Conservation (phyloP, 768 basidiomycete species). For the Leucocoprinus leucothites region DNA sequence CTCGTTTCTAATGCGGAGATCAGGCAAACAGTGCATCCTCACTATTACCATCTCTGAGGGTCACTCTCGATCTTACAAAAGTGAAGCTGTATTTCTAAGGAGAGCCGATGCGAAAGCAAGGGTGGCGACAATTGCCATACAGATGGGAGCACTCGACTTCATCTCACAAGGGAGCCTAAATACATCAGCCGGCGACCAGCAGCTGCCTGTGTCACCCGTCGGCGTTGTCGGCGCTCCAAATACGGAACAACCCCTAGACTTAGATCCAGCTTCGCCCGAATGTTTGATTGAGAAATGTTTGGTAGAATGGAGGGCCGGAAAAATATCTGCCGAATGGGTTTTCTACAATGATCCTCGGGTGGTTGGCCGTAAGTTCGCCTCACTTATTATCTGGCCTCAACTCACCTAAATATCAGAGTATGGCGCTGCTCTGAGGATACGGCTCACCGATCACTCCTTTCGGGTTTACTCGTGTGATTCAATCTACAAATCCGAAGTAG, state of each 20-base stretch:
- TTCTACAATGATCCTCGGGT: slow-evolving; percentile 43
- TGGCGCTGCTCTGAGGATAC: slow-evolving; percentile 58
- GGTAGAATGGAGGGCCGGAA: slow-evolving; percentile 47
- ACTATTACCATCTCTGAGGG: slow-evolving; percentile 59
- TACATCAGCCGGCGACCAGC: slow-evolving; percentile 28
- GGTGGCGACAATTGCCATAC: slow-evolving; percentile 51
- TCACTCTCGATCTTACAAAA: slow-evolving; percentile 48
- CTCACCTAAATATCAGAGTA: slow-evolving; percentile 28
- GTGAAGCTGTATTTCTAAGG: slow-evolving; percentile 38
- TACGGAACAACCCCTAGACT: no score
- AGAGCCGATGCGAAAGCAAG: slow-evolving; percentile 53
- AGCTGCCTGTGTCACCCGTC: slow-evolving; percentile 27
- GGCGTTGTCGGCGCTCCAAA: slow-evolving; percentile 20
- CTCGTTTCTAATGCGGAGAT: neutral
- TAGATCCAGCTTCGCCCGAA: slow-evolving; percentile 20
- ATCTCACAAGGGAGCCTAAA: slow-evolving; percentile 43
- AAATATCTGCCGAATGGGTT: slow-evolving; percentile 53
- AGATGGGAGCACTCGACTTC: slow-evolving; percentile 61
- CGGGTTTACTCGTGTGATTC: slow-evolving; percentile 52
- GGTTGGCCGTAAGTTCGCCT: slow-evolving; percentile 36
- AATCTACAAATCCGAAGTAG: slow-evolving; percentile 31
- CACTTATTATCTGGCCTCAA: neutral
- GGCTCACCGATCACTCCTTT: slow-evolving; percentile 45
- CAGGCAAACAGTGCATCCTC: slow-evolving; percentile 60
- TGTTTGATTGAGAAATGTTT: slow-evolving; percentile 53